Evolutionary conservation across 768 basidiomycete genomes (phyloP).

Genomic region (Phlegmacium glaucopus): DNA sequence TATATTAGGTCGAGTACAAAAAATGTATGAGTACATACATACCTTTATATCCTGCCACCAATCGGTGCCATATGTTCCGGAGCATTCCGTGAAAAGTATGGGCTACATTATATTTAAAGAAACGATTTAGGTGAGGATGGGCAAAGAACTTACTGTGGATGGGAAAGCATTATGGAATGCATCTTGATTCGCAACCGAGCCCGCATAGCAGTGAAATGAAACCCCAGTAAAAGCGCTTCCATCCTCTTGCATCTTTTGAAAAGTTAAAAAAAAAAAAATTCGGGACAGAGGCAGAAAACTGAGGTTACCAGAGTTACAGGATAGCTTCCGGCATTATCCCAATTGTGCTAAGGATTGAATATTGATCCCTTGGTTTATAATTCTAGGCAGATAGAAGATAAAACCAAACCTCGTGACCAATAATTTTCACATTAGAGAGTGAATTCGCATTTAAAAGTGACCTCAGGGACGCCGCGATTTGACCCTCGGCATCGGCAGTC

Average conservation of each 20-base stretch:
- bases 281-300: too few relatives aligned
- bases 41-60: slow-evolving; percentile 85
- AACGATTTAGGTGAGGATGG: too few relatives aligned
- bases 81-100: slow-evolving; percentile 60
- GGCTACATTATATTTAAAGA: slow-evolving; percentile 25
- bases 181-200: slow-evolving; percentile 50
- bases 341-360: slow-evolving; percentile 77
- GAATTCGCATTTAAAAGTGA: slow-evolving; percentile 61
- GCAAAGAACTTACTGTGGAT: slow-evolving; percentile 40
- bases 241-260: slow-evolving; percentile 49
- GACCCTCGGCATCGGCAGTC: slow-evolving; percentile 51
- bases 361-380: neutral
- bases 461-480: slow-evolving; percentile 54
- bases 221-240: slow-evolving; percentile 58
- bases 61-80: slow-evolving; percentile 61
- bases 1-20: too few relatives aligned
- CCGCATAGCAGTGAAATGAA: slow-evolving; percentile 71
- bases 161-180: slow-evolving; percentile 55
- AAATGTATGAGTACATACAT: slow-evolving; percentile 3
- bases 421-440: slow-evolving; percentile 53
- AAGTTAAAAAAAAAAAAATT: neutral
- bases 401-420: slow-evolving; percentile 47
- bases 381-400: neutral
- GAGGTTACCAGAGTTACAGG: slow-evolving; percentile 50
- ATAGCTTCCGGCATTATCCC: slow-evolving; percentile 62